Conservation (phyloP, 2,329 filamentous ascomycete genomes). For the Fusarium sp. region DNA sequence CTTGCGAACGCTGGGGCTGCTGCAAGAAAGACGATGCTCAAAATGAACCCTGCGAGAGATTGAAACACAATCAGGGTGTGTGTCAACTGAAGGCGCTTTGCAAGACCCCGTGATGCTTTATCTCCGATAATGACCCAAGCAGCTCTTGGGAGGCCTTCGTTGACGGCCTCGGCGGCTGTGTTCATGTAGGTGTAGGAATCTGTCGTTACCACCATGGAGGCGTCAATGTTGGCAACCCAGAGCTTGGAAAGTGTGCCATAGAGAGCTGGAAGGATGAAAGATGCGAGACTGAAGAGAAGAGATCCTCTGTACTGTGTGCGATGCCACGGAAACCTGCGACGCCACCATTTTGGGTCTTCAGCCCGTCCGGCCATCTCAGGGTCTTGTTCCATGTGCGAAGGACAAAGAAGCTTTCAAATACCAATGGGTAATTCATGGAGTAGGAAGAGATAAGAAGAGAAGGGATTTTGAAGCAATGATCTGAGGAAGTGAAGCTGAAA, state of each 20-base stretch:
- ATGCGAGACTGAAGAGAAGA: conserved; percentile 70
- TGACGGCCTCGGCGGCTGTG: conserved; percentile 75
- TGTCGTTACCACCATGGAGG: conserved; percentile 55
- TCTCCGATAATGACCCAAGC: conserved; percentile 78
- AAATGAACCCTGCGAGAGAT: conserved; percentile 64
- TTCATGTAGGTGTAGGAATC: conserved; percentile 76
- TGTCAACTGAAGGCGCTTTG: conserved; percentile 67
- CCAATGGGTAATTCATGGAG: not conserved
- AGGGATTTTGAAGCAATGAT: not conserved
- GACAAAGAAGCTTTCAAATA: not conserved
- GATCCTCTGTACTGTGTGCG: conserved; percentile 63
- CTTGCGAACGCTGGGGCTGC: conserved; percentile 67
- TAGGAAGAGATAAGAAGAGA: not conserved
- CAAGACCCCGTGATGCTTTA: conserved; percentile 62
- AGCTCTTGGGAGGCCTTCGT: conserved; percentile 77
- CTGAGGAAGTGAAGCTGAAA: not conserved
- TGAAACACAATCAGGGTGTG: conserved; percentile 75
- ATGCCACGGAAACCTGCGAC: conserved; percentile 13
- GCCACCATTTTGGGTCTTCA: not conserved
- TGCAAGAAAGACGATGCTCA: conserved; percentile 69
- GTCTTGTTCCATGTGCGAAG: conserved; percentile 13
- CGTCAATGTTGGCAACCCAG: conserved; percentile 77
- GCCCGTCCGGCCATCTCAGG: not conserved
- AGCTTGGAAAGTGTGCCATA: conserved; percentile 76
- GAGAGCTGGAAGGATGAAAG: conserved; percentile 75